Evolutionary conservation across 371 early-diverging fungal species (phyloP).

Genomic region (Haplosporangium sp.): DNA sequence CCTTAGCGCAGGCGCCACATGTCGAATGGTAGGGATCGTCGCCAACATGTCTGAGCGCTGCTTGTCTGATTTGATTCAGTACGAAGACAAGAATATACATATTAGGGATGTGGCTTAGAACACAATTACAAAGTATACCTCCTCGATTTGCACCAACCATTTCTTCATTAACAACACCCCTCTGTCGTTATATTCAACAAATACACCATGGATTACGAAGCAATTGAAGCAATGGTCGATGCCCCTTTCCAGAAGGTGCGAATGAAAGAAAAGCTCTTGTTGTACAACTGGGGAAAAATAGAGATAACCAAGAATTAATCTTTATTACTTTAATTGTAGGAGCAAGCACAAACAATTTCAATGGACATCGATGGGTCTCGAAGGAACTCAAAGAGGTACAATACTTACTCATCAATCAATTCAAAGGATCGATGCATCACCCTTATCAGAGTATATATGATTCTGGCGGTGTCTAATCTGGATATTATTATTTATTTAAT

Average conservation of each 20-base stretch:
- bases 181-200: neutral
- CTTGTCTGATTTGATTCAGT: neutral
- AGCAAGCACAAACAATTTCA: neutral
- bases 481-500: conserved; percentile 18
- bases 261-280: no score
- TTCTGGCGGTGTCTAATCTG: neutral
- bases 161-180: conserved; percentile 1
- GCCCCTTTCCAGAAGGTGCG: conserved; percentile 82
- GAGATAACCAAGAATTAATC: neutral
- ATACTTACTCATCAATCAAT: no score
- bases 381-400: conserved; percentile 37
- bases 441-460: neutral
- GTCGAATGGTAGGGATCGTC: conserved; percentile 11
- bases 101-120: conserved; percentile 1
- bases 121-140: neutral
- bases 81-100: neutral
- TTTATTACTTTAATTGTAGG: neutral
- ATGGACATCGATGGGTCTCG: conserved; percentile 36
- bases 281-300: neutral
- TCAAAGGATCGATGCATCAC: neutral
- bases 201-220: conserved; percentile 47
- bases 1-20: conserved; percentile 7
- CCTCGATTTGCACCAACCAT: neutral
- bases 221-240: conserved; percentile 86
- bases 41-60: conserved; percentile 15